Evolutionary conservation across 805 yeast species (phyloP).

Genomic region (Hanseniaspora occidentalis): DNA sequence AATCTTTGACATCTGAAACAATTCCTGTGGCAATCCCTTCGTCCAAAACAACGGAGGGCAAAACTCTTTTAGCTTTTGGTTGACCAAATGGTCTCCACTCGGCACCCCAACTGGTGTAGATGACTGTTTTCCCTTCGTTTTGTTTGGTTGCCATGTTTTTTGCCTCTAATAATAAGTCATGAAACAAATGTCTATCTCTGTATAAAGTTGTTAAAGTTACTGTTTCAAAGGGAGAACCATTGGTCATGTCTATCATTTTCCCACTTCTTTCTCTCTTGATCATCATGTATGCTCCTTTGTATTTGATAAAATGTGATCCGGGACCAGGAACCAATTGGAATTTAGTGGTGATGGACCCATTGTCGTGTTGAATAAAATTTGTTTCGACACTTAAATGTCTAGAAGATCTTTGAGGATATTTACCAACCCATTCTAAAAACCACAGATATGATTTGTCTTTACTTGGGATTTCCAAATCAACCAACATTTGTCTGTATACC

Average conservation of each 20-base stretch:
- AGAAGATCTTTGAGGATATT: conserved; percentile 58
- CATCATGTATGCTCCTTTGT: conserved; percentile 77
- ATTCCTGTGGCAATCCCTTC: conserved; percentile 55
- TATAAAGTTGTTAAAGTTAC: conserved; percentile 86
- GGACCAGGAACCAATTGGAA: conserved; percentile 95
- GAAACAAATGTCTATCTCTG: conserved; percentile 61
- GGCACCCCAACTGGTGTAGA: conserved; percentile 93
- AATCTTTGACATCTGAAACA: conserved; percentile 64
- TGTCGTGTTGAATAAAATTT: conserved; percentile 73
- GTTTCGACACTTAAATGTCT: conserved; percentile 89
- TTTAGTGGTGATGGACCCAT: conserved; percentile 78
- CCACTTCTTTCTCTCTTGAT: conserved; percentile 88
- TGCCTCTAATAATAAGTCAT: conserved; percentile 69
- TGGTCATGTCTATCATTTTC: conserved; percentile 73
- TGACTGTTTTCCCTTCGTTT: conserved; percentile 87
- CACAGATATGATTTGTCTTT: conserved; percentile 89
- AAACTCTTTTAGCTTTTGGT: conserved; percentile 74
- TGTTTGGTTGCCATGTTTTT: conserved; percentile 67
- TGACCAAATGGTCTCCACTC: conserved; percentile 98
- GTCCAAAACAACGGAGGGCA: conserved; percentile 81
- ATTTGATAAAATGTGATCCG: conserved; percentile 79
- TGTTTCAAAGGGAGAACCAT: conserved; percentile 92
- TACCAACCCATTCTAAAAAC: conserved; percentile 95
- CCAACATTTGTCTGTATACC: conserved; percentile 70
- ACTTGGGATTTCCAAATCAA: conserved; percentile 85